phyloP scores from a whole-genome alignment of 805 yeast genomes.

The Candida jianshihensis region DNA sequence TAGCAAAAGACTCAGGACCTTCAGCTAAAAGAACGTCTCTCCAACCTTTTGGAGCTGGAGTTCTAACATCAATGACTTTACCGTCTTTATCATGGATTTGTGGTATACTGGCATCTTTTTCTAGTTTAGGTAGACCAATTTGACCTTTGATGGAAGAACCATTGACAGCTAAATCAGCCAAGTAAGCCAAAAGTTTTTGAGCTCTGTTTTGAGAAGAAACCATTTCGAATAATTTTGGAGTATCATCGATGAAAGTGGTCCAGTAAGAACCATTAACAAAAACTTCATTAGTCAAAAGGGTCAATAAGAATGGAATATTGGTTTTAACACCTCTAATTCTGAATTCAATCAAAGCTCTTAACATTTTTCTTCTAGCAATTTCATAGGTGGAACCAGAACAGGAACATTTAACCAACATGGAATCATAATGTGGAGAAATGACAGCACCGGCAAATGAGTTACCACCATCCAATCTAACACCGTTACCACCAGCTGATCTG shows the following conservation, averaged over 20 bases:
- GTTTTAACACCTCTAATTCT: conserved; percentile 99
- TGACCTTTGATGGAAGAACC: conserved; percentile 97
- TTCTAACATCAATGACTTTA: conserved; percentile 48
- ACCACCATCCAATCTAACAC: conserved; percentile 98
- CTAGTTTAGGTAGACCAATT: conserved; percentile 81
- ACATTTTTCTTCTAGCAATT: conserved; percentile 95
- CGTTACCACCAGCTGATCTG: conserved; percentile 98
- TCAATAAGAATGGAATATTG: conserved; percentile 91
- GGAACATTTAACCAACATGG: conserved; percentile 95
- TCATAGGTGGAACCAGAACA: conserved; percentile 97
- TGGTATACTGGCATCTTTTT: conserved; percentile 72
- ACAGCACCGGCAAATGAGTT: conserved; percentile 96
- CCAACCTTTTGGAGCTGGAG: conserved; percentile 73
- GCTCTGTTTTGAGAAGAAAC: conserved; percentile 95
- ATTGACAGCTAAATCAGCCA: conserved; percentile 91
- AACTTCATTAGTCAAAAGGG: conserved; percentile 83
- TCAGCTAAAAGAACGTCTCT: conserved; percentile 75
- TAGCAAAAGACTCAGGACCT: conserved; percentile 89
- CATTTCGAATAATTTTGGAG: conserved; percentile 94
- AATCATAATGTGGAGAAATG: conserved; percentile 95
- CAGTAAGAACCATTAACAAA: conserved; percentile 85
- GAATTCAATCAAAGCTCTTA: conserved; percentile 93
- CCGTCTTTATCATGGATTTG: conserved; percentile 57
- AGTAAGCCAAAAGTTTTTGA: conserved; percentile 81
- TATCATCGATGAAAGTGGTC: conserved; percentile 98